These are phyloP conservation scores for Steccherinum ochraceum DNA, from an alignment of 768 basidiomycete species.

Conservation along the genomic window DNA sequence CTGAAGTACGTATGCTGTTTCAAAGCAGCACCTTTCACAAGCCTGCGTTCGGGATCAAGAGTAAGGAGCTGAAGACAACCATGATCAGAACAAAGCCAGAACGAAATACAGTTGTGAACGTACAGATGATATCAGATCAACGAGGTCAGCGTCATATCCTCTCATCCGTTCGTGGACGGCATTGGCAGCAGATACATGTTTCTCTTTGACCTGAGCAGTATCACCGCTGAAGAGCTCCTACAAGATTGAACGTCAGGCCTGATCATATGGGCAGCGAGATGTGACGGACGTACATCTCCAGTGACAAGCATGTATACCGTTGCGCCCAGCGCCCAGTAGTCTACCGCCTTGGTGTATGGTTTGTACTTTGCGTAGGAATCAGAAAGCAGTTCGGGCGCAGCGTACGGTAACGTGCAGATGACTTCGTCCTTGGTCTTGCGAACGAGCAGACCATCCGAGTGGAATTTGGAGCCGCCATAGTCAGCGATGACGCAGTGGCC, in stretches of 20 bases:
- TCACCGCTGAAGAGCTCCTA: background rate
- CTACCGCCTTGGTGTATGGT: constrained; percentile 39
- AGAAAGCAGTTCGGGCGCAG: constrained; percentile 19
- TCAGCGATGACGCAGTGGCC: constrained; percentile 47
- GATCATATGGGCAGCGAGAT: background rate
- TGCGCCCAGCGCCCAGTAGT: constrained; percentile 46
- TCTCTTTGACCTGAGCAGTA: background rate
- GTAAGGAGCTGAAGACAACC: background rate
- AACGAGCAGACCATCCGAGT: constrained; percentile 28
- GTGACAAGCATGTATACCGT: constrained; percentile 34
- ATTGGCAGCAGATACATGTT: background rate
- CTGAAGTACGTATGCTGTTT: background rate
- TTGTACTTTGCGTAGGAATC: constrained; percentile 10
- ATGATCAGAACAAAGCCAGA: background rate
- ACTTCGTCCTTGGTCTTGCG: constrained; percentile 1
- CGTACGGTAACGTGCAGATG: constrained; percentile 14
- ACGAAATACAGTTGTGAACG: background rate
- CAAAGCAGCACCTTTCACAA: background rate
- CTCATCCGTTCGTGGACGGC: background rate
- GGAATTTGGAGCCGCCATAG: constrained; percentile 48
- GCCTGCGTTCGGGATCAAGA: background rate
- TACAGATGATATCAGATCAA: background rate
- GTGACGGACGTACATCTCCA: constrained; percentile 11
- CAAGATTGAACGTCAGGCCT: background rate
- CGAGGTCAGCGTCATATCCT: background rate